Conservation (phyloP, 306 rosid species). For the Herpetospermum pedunculosum region DNA sequence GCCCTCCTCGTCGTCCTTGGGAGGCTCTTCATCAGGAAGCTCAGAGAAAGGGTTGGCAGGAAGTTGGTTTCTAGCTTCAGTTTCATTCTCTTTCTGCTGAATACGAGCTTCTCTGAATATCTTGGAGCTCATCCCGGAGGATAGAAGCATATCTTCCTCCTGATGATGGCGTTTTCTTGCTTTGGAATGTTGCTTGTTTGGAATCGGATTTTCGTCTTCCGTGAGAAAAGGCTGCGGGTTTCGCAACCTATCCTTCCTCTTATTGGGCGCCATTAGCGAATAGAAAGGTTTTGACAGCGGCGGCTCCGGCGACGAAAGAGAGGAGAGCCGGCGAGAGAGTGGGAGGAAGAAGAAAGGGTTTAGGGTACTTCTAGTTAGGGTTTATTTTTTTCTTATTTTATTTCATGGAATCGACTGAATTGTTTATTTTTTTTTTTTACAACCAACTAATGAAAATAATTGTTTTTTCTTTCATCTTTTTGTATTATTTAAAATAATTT, state of each 20-base stretch:
- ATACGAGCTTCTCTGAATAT: constrained; percentile 62
- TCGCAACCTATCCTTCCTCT: constrained; percentile 59
- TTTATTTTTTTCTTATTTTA: too few relatives aligned
- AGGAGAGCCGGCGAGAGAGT: not conserved
- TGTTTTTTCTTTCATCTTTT: too few relatives aligned
- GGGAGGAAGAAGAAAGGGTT: not conserved
- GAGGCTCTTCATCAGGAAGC: constrained; percentile 7
- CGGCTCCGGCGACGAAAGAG: too few relatives aligned
- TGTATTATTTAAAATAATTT: too few relatives aligned
- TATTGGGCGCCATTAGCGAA: constrained; percentile 42
- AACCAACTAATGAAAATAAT: too few relatives aligned
- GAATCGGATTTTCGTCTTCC: constrained; percentile 23
- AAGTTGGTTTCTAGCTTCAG: constrained; percentile 19
- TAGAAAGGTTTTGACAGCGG: too few relatives aligned
- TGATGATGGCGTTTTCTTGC: constrained; percentile 61
- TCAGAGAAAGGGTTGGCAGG: constrained; percentile 16
- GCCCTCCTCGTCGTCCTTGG: constrained; percentile 4
- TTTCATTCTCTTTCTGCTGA: constrained; percentile 61
- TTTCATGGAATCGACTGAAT: too few relatives aligned
- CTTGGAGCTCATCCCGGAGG: constrained; percentile 54
- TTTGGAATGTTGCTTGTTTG: constrained; percentile 40
- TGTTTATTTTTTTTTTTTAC: too few relatives aligned
- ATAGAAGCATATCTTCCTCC: constrained; percentile 38
- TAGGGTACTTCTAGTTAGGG: too few relatives aligned
- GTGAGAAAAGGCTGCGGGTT: constrained; percentile 72